Percentiles rank a stretch among this genome's conserved stretches.
These are phyloP conservation scores for Sordariomycetes sp. DNA, from an alignment of 2,329 filamentous ascomycete species.

Conservation along the genomic window DNA sequence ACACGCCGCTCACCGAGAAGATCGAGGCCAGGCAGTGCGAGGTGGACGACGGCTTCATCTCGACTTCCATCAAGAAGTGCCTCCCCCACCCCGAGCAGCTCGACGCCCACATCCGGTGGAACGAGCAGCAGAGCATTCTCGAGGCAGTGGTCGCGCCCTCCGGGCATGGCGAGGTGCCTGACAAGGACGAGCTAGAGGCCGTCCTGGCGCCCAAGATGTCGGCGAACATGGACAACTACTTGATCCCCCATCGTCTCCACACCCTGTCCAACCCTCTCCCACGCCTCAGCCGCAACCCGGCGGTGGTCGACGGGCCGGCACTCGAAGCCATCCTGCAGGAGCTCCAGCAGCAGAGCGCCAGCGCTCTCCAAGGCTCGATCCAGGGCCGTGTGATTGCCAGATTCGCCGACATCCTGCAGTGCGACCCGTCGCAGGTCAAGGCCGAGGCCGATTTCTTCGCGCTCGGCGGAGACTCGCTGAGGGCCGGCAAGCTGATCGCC, in stretches of 20 bases:
- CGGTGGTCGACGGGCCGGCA: slow-evolving; percentile 20
- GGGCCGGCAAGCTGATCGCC: slow-evolving; percentile 40
- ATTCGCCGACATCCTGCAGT: slow-evolving; percentile 33
- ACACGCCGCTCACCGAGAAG: slow-evolving; percentile 29
- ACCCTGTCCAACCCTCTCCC: slow-evolving; percentile 22
- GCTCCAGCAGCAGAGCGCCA: slow-evolving; percentile 11
- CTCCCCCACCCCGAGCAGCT: slow-evolving; percentile 4
- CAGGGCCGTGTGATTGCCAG: slow-evolving; percentile 27
- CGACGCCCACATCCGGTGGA: slow-evolving; percentile 6
- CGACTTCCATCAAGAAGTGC: slow-evolving; percentile 11
- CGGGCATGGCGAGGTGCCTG: too few species aligned
- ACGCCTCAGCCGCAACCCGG: slow-evolving; percentile 11
- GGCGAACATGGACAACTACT: slow-evolving; percentile 17
- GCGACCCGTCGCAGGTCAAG: slow-evolving; percentile 24
- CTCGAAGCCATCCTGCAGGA: slow-evolving; percentile 21
- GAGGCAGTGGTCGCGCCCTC: slow-evolving; percentile 1
- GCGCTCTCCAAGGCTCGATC: slow-evolving; percentile 13
- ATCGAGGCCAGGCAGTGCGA: slow-evolving; percentile 25
- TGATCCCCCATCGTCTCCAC: slow-evolving; percentile 26
- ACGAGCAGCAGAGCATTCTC: slow-evolving; percentile 6
- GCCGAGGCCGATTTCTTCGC: slow-evolving; percentile 36
- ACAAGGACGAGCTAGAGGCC: not conserved
- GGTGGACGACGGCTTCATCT: slow-evolving; percentile 17
- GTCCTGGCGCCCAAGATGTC: slow-evolving; percentile 6
- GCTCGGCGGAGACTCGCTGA: slow-evolving; percentile 42